Evolutionary conservation across 768 basidiomycete species (phyloP).

Genomic region (Termitomyces sp.): DNA sequence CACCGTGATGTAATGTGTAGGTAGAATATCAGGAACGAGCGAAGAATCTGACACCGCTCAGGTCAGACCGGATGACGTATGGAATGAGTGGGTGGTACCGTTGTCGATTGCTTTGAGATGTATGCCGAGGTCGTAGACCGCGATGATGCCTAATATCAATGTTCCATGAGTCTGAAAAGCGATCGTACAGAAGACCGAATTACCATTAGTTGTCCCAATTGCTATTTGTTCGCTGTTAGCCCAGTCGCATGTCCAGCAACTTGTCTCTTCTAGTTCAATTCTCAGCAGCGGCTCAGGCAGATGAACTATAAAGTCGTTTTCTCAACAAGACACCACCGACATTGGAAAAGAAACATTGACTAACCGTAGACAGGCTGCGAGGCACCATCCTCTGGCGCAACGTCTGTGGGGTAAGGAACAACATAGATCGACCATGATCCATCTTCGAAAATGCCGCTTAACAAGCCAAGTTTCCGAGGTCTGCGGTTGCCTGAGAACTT

Average conservation of each 20-base stretch:
- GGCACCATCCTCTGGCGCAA: conserved; percentile 22
- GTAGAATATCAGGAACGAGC: conserved; percentile 40
- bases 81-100: conserved; percentile 20
- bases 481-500: conserved; percentile 8
- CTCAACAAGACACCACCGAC: background rate
- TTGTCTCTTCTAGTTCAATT: conserved; percentile 69
- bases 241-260: conserved; percentile 86
- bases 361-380: conserved; percentile 43
- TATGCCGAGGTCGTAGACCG: conserved; percentile 48
- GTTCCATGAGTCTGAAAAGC: conserved; percentile 49
- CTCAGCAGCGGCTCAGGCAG: conserved; percentile 60
- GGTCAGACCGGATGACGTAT: background rate
- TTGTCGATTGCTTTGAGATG: conserved; percentile 28
- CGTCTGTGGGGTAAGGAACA: conserved; percentile 70
- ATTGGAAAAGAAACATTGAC: conserved; percentile 10
- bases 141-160: conserved; percentile 49
- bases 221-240: conserved; percentile 79
- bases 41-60: conserved; percentile 13
- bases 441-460: conserved; percentile 84
- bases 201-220: conserved; percentile 82
- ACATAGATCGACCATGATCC: conserved; percentile 76
- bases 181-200: background rate
- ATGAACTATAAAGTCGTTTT: conserved; percentile 36
- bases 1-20: conserved; percentile 64
- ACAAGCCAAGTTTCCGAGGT: conserved; percentile 67